Evolutionary conservation across 148 eudicot genomes (phyloP).

Genomic region (Diospyros kaki): DNA sequence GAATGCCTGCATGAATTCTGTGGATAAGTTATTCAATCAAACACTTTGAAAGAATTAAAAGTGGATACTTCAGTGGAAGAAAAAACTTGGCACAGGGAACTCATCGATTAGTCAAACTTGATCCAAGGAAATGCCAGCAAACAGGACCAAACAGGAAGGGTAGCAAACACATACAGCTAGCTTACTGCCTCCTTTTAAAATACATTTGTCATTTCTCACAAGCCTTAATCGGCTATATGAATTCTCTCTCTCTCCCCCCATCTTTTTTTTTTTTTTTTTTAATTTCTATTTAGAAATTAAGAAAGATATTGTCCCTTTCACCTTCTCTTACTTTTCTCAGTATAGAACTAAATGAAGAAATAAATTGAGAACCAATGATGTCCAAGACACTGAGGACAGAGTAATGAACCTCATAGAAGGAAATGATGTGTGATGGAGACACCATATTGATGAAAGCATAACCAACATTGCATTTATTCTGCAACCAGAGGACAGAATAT

Average conservation of each 20-base stretch:
- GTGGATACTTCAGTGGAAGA: too few relatives aligned
- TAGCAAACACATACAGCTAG: neutral
- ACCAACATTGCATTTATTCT: slow-evolving; percentile 67
- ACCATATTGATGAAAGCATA: slow-evolving; percentile 68
- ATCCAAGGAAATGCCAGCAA: neutral
- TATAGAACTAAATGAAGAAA: neutral
- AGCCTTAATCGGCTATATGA: too few relatives aligned
- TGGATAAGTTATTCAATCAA: slow-evolving; percentile 12
- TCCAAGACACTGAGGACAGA: neutral
- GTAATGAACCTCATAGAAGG: slow-evolving; percentile 45
- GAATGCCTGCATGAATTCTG: slow-evolving; percentile 33
- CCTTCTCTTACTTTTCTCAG: neutral
- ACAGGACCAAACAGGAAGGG: neutral
- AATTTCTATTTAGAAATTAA: neutral
- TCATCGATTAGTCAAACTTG: neutral
- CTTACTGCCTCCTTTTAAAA: neutral
- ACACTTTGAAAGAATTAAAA: neutral
- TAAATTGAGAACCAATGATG: neutral
- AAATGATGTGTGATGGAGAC: slow-evolving; percentile 45
- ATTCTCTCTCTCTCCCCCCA: too few relatives aligned
- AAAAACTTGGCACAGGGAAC: neutral
- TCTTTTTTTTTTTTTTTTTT: too few relatives aligned
- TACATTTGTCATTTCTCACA: too few relatives aligned
- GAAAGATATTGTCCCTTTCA: too few relatives aligned
- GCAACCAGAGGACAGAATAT: slow-evolving; percentile 10